Conservation (phyloP, 2,329 filamentous ascomycete genomes). For the Apiospora koreana region DNA sequence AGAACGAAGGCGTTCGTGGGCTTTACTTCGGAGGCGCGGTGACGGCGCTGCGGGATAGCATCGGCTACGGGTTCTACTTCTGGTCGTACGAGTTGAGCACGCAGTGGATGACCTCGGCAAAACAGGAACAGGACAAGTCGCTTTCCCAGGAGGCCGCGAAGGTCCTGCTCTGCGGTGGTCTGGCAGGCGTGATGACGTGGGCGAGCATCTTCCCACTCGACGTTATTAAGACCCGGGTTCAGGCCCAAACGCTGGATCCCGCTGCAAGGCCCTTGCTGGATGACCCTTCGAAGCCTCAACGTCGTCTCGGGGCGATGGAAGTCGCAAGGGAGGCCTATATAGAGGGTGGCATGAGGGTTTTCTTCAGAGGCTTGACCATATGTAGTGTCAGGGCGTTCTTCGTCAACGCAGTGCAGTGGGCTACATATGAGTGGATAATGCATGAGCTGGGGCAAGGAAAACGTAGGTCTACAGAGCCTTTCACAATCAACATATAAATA, state of each 20-base stretch:
- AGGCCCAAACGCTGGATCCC: conserved; percentile 60
- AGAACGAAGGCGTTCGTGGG: conserved; percentile 61
- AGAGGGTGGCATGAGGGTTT: conserved; percentile 60
- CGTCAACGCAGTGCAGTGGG: conserved; percentile 93
- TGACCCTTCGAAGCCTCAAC: conserved; percentile 21
- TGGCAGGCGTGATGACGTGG: conserved; percentile 89
- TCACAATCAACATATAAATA: background rate
- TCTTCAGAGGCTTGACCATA: conserved; percentile 74
- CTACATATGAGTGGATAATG: conserved; percentile 90
- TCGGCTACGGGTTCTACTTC: conserved; percentile 98
- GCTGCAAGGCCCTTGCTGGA: conserved; percentile 35
- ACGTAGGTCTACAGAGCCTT: conserved; percentile 15
- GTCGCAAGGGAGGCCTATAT: conserved; percentile 68
- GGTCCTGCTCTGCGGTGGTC: conserved; percentile 78
- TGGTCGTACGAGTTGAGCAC: conserved; percentile 85
- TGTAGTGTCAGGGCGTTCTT: conserved; percentile 87
- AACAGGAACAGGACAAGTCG: conserved; percentile 13
- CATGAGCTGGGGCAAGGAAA: conserved; percentile 46
- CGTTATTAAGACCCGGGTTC: conserved; percentile 89
- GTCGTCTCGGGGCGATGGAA: conserved; percentile 55
- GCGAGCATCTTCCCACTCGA: conserved; percentile 88
- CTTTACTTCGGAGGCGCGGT: conserved; percentile 81
- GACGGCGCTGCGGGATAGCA: conserved; percentile 79
- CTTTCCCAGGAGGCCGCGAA: conserved; percentile 54
- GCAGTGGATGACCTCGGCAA: conserved; percentile 48